Conservation (phyloP, 2,329 filamentous ascomycete species). For the Exophiala dermatitidis region DNA sequence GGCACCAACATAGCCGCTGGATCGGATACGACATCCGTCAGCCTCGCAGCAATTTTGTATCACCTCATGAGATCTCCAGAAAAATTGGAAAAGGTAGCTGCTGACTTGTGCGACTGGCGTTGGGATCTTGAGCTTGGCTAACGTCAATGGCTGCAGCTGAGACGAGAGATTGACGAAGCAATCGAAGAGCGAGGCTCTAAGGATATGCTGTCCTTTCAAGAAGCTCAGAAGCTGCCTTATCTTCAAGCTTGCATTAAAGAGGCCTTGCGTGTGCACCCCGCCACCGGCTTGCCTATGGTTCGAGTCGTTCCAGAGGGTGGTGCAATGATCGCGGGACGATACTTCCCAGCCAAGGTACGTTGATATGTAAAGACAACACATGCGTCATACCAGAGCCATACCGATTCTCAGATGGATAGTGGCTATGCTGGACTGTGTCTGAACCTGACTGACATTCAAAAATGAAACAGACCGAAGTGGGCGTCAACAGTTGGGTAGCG, state of each 20-base stretch:
- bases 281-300: slow-evolving; percentile 23
- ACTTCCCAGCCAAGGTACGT: slow-evolving; percentile 10
- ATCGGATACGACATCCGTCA: slow-evolving; percentile 33
- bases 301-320: slow-evolving; percentile 23
- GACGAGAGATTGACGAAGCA: slow-evolving; percentile 44
- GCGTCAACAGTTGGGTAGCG: slow-evolving; percentile 27
- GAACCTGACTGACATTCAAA: too few species aligned
- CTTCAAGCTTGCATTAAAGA: slow-evolving; percentile 29
- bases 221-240: slow-evolving; percentile 40
- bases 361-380: not conserved
- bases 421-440: too few species aligned
- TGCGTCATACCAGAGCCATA: too few species aligned
- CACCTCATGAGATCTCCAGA: slow-evolving; percentile 27
- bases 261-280: slow-evolving; percentile 19
- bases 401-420: too few species aligned
- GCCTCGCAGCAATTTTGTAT: slow-evolving; percentile 30
- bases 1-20: slow-evolving; percentile 31
- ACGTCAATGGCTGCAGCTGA: not conserved
- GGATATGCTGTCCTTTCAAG: slow-evolving; percentile 51
- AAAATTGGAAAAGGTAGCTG: slow-evolving; percentile 26
- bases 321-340: slow-evolving; percentile 11
- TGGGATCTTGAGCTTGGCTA: not conserved
- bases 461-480: not conserved
- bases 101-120: slow-evolving; percentile 11
- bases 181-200: slow-evolving; percentile 29